Base-by-base conservation (phyloP, 495 filamentous ascomycete species). In the Cairneyella variabilis region DNA sequence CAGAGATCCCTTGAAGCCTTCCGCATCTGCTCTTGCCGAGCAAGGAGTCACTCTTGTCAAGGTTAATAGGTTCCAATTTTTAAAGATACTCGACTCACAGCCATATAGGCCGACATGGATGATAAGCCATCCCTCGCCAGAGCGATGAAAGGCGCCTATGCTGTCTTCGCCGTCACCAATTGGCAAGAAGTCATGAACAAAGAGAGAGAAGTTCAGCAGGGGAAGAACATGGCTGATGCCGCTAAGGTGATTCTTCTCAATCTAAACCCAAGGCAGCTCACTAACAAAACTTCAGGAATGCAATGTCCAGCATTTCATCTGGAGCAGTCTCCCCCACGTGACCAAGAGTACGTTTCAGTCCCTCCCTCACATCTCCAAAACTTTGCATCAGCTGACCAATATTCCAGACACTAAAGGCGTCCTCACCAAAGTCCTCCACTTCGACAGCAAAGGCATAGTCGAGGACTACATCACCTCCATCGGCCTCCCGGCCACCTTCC, bases 401-500 rank as follows among this genome's bases (percentile, higher is more conserved):
- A 36, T 43, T 30, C 50, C 57, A 69, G 64, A 78, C 39, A 61
- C 66, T 36, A 59, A 68, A 20, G 74, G 75, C n/a, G 66, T 68
- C 49, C 64, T 75, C 16, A 55, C 63, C 16, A 60, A 79, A 51
- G 73, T 85, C 23, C 65, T 72, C 25, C 80, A 84, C 61, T 88
- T 84, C 57, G 82, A 85, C 64, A 50, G 58, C 54, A 87, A 85
- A 64, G 78, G 79, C 22, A 54, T 68, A 2, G 72, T 85, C 2
- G 81, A 79, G 39, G 64, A 76, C 18, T 83, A 86, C 64, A 76
- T 83, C 40, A 66, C 69, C 39, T 14, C 32, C 0, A 37, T 70
- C 12, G 69, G 64, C 10, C 58, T 86, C n/a, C 70, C 71, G 0
- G 68, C 71, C 45, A 79, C 77, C 0, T 82, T 78, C 59, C 68